Conservation (phyloP, 2,329 filamentous ascomycete species). For the Boeremia exigua region DNA sequence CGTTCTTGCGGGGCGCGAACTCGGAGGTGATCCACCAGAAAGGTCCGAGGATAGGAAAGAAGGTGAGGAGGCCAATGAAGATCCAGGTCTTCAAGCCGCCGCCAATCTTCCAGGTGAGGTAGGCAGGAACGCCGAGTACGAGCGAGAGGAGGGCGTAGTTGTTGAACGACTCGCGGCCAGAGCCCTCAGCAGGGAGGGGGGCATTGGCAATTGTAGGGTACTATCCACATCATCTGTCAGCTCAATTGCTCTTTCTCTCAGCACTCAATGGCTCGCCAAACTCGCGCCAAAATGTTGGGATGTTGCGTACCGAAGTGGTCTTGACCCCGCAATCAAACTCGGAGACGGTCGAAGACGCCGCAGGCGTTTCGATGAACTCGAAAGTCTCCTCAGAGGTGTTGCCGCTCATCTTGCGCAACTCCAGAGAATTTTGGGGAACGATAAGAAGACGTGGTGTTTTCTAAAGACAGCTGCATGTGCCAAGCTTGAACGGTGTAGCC, state of each 20-base stretch:
- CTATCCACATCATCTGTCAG: constrained; percentile 56
- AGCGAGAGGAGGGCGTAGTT: constrained; percentile 77
- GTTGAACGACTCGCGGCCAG: constrained; percentile 86
- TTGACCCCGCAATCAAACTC: constrained; percentile 65
- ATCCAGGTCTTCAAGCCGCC: constrained; percentile 87
- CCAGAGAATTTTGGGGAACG: constrained; percentile 40
- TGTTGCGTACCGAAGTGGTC: constrained; percentile 62
- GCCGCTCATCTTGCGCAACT: constrained; percentile 44
- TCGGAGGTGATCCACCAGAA: constrained; percentile 85
- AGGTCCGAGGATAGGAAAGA: constrained; percentile 76
- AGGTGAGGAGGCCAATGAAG: constrained; percentile 82
- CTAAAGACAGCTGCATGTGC: constrained; percentile 26
- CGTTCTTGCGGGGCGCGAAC: constrained; percentile 86
- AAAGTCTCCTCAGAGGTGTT: constrained; percentile 61
- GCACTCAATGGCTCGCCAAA: constrained; percentile 43
- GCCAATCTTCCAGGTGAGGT: constrained; percentile 80
- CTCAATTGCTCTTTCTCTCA: constrained; percentile 21
- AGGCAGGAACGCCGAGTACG: constrained; percentile 75
- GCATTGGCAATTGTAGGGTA: constrained; percentile 91
- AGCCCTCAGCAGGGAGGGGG: constrained; percentile 86
- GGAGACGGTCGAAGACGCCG: constrained; percentile 59
- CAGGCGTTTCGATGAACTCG: constrained; percentile 71
- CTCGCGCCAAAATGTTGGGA: constrained; percentile 18
- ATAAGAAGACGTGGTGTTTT: constrained; percentile 32
- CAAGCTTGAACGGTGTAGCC: constrained; percentile 40